A percentile compares a stretch with the other conserved stretches of the same genome.
Evolutionary conservation across 495 filamentous ascomycete genomes (phyloP).

Genomic region (Aspergillus mulundensis): DNA sequence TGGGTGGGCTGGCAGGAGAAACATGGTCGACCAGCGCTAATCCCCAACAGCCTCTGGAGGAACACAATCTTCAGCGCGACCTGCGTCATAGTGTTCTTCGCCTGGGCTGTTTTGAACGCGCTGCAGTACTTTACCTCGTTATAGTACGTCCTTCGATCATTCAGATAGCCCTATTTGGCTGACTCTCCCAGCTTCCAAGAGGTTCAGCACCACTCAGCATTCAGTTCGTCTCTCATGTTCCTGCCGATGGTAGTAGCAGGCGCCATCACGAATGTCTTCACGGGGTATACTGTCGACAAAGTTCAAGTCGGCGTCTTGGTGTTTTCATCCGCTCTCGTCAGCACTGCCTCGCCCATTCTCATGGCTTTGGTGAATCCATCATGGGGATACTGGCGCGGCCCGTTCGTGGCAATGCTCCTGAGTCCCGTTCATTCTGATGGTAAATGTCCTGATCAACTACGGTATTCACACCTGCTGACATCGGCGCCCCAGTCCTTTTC

Average conservation of each 20-base stretch:
- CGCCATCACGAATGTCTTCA: slow-evolving; percentile 4
- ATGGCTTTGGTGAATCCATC: slow-evolving; percentile 2
- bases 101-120: slow-evolving; percentile 3
- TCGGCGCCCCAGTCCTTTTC: not conserved
- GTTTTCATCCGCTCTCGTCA: not conserved
- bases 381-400: slow-evolving; percentile 43
- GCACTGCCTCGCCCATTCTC: not conserved
- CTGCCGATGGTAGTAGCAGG: slow-evolving; percentile 3
- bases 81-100: slow-evolving; percentile 8
- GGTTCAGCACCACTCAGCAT: not conserved
- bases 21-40: slow-evolving; percentile 3
- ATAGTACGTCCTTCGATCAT: not conserved
- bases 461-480: slow-evolving; percentile 28
- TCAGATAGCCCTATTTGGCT: not conserved
- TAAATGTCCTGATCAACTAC: too few relatives aligned
- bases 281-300: not conserved
- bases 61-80: slow-evolving; percentile 6
- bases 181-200: not conserved
- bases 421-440: slow-evolving; percentile 44
- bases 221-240: not conserved
- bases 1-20: slow-evolving; percentile 5
- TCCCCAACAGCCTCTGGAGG: slow-evolving; percentile 12
- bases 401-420: slow-evolving; percentile 41
- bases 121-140: slow-evolving; percentile 6
- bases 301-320: not conserved